A percentile compares a stretch with the other conserved stretches of the same genome.
phyloP scores from a whole-genome alignment of 148 eudicot genomes.

The Rhododendron molle region DNA sequence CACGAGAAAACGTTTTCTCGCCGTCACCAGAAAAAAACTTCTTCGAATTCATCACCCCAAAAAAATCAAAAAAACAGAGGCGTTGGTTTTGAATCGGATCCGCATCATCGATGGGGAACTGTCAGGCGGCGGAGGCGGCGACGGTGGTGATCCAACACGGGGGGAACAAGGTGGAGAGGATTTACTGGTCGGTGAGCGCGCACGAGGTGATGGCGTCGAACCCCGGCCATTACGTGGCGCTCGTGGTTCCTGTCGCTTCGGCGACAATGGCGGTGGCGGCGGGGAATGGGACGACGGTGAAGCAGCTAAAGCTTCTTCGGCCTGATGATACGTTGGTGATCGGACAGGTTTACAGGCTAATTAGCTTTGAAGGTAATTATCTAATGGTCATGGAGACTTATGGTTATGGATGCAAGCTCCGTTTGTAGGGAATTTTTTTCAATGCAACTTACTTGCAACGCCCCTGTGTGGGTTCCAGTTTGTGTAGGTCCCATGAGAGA shows the following conservation, averaged over 20 bases:
- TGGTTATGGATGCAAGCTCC: too few species aligned
- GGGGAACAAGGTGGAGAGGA: slow-evolving; percentile 39
- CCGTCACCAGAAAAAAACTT: neutral
- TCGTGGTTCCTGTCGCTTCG: slow-evolving; percentile 21
- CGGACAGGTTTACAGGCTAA: slow-evolving; percentile 70
- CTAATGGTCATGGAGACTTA: too few species aligned
- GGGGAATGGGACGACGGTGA: slow-evolving; percentile 23
- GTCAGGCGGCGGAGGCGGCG: slow-evolving; percentile 73
- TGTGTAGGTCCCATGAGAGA: too few species aligned
- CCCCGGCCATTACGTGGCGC: slow-evolving; percentile 70
- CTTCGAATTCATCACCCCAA: neutral
- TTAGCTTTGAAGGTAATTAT: slow-evolving; percentile 58
- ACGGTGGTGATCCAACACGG: slow-evolving; percentile 66
- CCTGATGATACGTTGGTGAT: slow-evolving; percentile 55
- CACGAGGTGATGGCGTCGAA: slow-evolving; percentile 57
- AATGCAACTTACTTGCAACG: too few species aligned
- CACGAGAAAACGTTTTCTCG: neutral
- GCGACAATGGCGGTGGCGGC: slow-evolving; percentile 8
- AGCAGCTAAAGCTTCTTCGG: slow-evolving; percentile 61
- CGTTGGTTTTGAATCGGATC: neutral
- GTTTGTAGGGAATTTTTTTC: neutral
- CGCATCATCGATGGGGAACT: slow-evolving; percentile 55
- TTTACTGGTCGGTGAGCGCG: slow-evolving; percentile 48
- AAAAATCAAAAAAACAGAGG: neutral
- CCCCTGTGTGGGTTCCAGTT: too few species aligned